Conservation (phyloP, 345 rosid genomes). For the Laguncularia racemosa region DNA sequence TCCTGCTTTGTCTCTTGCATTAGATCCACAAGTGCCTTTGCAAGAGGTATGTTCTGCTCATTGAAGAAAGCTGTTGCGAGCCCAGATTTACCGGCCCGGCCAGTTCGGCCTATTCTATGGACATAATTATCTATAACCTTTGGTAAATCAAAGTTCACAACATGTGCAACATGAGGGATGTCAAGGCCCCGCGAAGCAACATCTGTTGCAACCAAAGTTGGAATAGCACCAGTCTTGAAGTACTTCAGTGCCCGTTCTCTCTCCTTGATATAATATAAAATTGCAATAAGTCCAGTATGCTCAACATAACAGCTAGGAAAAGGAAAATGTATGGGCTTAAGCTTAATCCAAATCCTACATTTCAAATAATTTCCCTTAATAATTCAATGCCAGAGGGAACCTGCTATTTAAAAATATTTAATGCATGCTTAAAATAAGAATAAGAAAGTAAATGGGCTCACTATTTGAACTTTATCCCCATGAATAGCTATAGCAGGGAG, state of each 20-base stretch:
- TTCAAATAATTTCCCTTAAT: too few species aligned
- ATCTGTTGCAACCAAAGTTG: constrained; percentile 55
- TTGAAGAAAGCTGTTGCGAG: constrained; percentile 43
- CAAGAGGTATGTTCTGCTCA: constrained; percentile 32
- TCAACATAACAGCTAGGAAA: too few species aligned
- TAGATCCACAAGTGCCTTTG: constrained; percentile 30
- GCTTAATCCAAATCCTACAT: too few species aligned
- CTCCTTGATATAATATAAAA: constrained; percentile 24
- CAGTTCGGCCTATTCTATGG: constrained; percentile 54
- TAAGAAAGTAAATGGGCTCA: constrained; percentile 7
- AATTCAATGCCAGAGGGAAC: too few species aligned
- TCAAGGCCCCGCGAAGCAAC: constrained; percentile 55
- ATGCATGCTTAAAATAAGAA: neutral
- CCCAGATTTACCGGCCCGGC: constrained; percentile 48
- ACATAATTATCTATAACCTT: constrained; percentile 39
- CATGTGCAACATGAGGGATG: constrained; percentile 44
- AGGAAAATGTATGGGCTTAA: too few species aligned
- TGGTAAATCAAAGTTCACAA: constrained; percentile 48
- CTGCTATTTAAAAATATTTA: too few species aligned
- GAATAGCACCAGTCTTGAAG: constrained; percentile 34
- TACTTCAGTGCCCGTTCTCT: constrained; percentile 43
- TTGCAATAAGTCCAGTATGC: neutral
- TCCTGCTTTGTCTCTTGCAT: constrained; percentile 45
- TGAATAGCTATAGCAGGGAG: constrained; percentile 42
- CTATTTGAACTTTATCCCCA: constrained; percentile 50